Conservation (phyloP, 2,329 filamentous ascomycete genomes). For the Didymella segeticola region DNA sequence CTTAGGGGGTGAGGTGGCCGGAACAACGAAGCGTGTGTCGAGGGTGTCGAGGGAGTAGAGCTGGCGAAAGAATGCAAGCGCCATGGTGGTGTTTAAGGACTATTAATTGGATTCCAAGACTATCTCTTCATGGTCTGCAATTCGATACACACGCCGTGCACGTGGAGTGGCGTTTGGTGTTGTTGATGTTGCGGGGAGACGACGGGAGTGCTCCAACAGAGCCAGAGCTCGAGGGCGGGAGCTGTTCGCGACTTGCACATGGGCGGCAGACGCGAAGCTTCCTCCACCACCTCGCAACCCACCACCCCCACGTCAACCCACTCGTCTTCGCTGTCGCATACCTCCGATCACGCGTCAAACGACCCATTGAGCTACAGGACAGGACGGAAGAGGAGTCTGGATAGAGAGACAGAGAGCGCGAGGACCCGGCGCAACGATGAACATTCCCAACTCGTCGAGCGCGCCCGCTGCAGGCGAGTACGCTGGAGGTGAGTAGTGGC, state of each 20-base stretch:
- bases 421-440: constrained; percentile 42
- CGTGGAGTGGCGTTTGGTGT: constrained; percentile 17
- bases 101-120: constrained; percentile 28
- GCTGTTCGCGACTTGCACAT: constrained; percentile 14
- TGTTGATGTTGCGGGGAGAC: constrained; percentile 14
- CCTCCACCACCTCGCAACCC: constrained; percentile 32
- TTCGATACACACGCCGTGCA: neutral
- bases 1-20: constrained; percentile 69
- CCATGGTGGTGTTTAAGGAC: constrained; percentile 34
- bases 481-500: constrained; percentile 49
- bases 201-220: constrained; percentile 21
- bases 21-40: constrained; percentile 74
- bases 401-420: constrained; percentile 8
- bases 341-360: constrained; percentile 38
- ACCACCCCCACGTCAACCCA: constrained; percentile 22
- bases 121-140: constrained; percentile 31
- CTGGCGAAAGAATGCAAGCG: constrained; percentile 57
- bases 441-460: constrained; percentile 47
- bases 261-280: constrained; percentile 20
- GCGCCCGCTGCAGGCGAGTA: constrained; percentile 54
- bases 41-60: constrained; percentile 72
- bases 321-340: constrained; percentile 6
- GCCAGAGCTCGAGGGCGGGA: constrained; percentile 18
- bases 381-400: too few relatives aligned
- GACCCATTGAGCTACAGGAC: neutral